phyloP scores from a whole-genome alignment of 2,329 filamentous ascomycete genomes.

The Penicillium occitanis region DNA sequence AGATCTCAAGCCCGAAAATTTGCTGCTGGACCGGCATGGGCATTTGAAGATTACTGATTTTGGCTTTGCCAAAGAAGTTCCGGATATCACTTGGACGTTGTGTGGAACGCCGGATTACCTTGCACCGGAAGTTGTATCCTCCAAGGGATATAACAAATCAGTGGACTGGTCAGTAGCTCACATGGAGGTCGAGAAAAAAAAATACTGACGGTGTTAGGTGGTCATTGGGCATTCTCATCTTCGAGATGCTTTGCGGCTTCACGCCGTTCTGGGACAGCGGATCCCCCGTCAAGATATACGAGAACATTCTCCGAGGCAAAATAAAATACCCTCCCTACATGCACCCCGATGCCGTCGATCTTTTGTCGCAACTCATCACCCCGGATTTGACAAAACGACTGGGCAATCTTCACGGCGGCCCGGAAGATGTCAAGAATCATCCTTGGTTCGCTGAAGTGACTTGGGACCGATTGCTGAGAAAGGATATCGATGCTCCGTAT shows the following conservation, averaged over 20 bases:
- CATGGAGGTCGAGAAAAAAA: too few relatives aligned
- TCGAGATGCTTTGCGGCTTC: slow-evolving; percentile 99
- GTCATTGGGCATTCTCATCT: slow-evolving; percentile 97
- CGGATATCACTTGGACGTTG: slow-evolving; percentile 98
- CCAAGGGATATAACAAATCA: slow-evolving; percentile 99
- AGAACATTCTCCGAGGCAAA: slow-evolving; percentile 93
- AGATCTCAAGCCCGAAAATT: slow-evolving; percentile 92
- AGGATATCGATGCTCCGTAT: slow-evolving; percentile 97
- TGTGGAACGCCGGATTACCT: slow-evolving; percentile 98
- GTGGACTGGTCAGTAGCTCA: slow-evolving; percentile 79
- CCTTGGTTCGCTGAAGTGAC: slow-evolving; percentile 97
- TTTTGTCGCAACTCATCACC: slow-evolving; percentile 90
- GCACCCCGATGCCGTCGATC: slow-evolving; percentile 87
- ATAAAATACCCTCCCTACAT: slow-evolving; percentile 98
- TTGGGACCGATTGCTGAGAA: slow-evolving; percentile 89
- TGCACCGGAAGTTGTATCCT: slow-evolving; percentile 96
- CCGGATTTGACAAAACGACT: slow-evolving; percentile 90
- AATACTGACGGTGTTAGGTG: slow-evolving; percentile 62
- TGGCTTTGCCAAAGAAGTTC: slow-evolving; percentile 96
- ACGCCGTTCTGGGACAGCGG: slow-evolving; percentile 99
- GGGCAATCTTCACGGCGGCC: slow-evolving; percentile 88
- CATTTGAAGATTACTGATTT: slow-evolving; percentile 98
- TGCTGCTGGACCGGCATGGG: slow-evolving; percentile 86
- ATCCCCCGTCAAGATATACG: slow-evolving; percentile 98
- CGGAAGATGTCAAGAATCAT: slow-evolving; percentile 91